Percentiles rank a stretch among this genome's conserved stretches.
These are phyloP conservation scores for Podila minutissima DNA, from an alignment of 192 early-diverging fungal genomes.

Conservation along the genomic window DNA sequence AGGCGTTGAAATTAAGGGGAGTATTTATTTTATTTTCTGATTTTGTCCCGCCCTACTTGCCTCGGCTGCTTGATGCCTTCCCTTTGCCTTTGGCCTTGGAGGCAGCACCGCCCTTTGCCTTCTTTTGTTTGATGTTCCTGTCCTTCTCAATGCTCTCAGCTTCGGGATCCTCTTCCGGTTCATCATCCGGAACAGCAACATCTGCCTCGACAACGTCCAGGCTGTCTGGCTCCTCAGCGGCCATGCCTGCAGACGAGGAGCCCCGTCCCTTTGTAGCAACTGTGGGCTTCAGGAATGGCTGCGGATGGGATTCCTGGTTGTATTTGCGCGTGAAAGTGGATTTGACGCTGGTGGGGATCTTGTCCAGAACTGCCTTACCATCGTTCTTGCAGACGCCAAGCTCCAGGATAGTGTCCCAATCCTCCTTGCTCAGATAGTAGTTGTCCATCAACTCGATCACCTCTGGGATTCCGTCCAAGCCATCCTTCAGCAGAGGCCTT, in stretches of 20 bases:
- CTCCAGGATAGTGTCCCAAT: conserved; percentile 88
- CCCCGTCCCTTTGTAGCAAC: conserved; percentile 36
- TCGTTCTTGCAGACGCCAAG: conserved; percentile 70
- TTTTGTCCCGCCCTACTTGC: not conserved
- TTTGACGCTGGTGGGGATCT: conserved; percentile 75
- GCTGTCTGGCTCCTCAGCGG: conserved; percentile 58
- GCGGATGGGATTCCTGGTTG: conserved; percentile 63
- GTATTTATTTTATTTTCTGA: not conserved
- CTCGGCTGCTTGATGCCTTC: conserved; percentile 14
- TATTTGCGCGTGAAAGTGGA: conserved; percentile 84
- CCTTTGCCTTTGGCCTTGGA: conserved; percentile 34
- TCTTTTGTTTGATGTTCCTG: conserved; percentile 53
- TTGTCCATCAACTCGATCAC: conserved; percentile 92
- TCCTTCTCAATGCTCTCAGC: conserved; percentile 66
- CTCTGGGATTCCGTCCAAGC: conserved; percentile 67
- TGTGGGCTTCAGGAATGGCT: conserved; percentile 61
- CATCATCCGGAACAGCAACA: conserved; percentile 55
- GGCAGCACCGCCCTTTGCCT: conserved; percentile 5
- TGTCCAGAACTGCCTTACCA: conserved; percentile 52
- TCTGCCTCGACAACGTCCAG: conserved; percentile 67
- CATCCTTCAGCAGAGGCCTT: conserved; percentile 59
- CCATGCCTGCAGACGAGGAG: conserved; percentile 9
- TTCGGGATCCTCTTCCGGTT: conserved; percentile 63
- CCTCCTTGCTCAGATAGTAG: conserved; percentile 91
- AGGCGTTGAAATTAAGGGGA: not conserved